Evolutionary conservation across 2,329 filamentous ascomycete genomes (phyloP).

Genomic region (Catunica adiposa): DNA sequence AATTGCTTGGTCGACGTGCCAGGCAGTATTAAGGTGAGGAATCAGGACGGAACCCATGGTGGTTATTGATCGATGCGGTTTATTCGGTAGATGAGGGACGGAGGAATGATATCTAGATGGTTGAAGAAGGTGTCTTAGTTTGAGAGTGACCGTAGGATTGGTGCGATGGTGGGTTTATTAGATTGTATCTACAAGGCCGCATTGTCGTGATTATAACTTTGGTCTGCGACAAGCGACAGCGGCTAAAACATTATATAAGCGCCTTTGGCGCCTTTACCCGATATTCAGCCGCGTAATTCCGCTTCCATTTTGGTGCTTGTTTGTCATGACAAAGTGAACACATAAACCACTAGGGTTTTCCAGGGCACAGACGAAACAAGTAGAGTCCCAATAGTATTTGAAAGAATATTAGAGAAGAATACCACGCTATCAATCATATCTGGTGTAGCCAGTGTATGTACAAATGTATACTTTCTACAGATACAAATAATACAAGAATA

Average conservation of each 20-base stretch:
- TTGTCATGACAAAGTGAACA: slow-evolving; percentile 2
- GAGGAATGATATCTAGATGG: background rate
- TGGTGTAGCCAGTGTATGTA: background rate
- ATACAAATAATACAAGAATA: background rate
- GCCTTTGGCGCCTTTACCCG: background rate
- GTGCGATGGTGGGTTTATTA: background rate
- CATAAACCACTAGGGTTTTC: slow-evolving; percentile 1
- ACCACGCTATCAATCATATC: background rate
- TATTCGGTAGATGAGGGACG: background rate
- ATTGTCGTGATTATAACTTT: background rate
- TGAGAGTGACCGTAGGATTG: background rate
- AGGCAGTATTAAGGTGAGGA: slow-evolving; percentile 77
- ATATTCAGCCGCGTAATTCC: background rate
- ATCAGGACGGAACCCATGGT: slow-evolving; percentile 70
- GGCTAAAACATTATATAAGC: background rate
- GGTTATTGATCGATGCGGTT: background rate
- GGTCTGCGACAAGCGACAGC: background rate
- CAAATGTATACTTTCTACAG: background rate
- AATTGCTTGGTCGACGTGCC: slow-evolving; percentile 97
- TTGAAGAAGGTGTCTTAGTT: background rate
- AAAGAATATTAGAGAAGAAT: background rate
- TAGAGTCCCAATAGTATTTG: background rate
- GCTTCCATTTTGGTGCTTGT: background rate
- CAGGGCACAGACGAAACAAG: background rate
- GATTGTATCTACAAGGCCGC: background rate